These are phyloP conservation scores for Calocybe indica DNA, from an alignment of 768 basidiomycete species.

Conservation along the genomic window DNA sequence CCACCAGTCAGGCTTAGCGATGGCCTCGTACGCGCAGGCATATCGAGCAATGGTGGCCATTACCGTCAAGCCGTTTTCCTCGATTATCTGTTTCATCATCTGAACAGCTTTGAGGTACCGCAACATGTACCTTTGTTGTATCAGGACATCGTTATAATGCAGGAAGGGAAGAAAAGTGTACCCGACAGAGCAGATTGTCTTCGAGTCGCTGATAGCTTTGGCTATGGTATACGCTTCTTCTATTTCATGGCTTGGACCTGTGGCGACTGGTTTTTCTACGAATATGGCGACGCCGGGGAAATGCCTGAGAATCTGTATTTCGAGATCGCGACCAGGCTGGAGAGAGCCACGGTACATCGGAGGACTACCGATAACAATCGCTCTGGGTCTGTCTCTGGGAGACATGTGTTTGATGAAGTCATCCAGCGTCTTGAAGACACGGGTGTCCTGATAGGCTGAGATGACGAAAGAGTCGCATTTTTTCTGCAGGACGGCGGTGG, in stretches of 20 bases:
- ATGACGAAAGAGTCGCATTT: slow-evolving; percentile 93
- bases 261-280: slow-evolving; percentile 89
- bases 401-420: slow-evolving; percentile 75
- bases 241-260: slow-evolving; percentile 66
- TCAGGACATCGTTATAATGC: background rate
- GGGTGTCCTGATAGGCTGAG: slow-evolving; percentile 88
- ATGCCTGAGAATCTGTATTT: slow-evolving; percentile 77
- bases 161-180: slow-evolving; percentile 26
- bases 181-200: slow-evolving; percentile 86
- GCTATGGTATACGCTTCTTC: slow-evolving; percentile 67
- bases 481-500: slow-evolving; percentile 72
- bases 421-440: slow-evolving; percentile 77
- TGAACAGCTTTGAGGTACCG: slow-evolving; percentile 92
- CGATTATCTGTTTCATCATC: slow-evolving; percentile 93
- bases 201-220: slow-evolving; percentile 59
- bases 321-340: slow-evolving; percentile 74
- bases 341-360: slow-evolving; percentile 87
- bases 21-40: slow-evolving; percentile 79
- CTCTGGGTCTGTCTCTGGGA: slow-evolving; percentile 63
- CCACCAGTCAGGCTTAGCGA: slow-evolving; percentile 89
- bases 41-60: slow-evolving; percentile 97
- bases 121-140: slow-evolving; percentile 71
- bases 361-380: slow-evolving; percentile 87
- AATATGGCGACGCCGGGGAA: slow-evolving; percentile 90
- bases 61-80: slow-evolving; percentile 89